Evolutionary conservation across 495 filamentous ascomycete genomes (phyloP), one percentile per base, ranked within the genome.

Genomic region (Cercophora sp.): DNA sequence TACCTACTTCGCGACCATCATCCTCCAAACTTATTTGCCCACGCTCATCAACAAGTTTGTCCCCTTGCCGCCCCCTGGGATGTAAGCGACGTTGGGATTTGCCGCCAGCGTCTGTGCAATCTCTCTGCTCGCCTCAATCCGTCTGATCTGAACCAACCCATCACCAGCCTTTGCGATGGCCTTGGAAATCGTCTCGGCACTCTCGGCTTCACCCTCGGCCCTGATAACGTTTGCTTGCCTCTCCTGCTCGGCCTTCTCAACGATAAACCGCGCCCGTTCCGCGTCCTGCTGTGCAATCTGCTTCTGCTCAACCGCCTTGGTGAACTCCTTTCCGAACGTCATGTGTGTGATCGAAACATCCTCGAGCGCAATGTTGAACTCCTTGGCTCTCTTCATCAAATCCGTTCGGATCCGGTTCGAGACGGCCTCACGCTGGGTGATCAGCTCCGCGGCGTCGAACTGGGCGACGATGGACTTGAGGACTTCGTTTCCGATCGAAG

Each of bases 281-380:
- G 93, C 93, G 66, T 99, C 93, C 72, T 99, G 93, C 76, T 99
- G 93, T 22, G 93, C 93, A 70, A 99, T 99, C 79, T 99, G 93
- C 82, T 99, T 99, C 80, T 99, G 94, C 77, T 99, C 93, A 62
- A 99, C 93, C 54, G 93, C 93, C 57, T 84, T 83, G 52, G 93
- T 99, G 84, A 99, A 99, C 75, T 99, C 93, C 76, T 90, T 91
- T 51, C 93, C 93, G 72, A 99, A 99, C 48, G 93, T 97, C 93
- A 99, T 97, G 83, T 99, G 93, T 35, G 93, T 99, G 78, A 99
- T 99, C 61, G 88, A 94, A 52, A 99, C 93, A 64, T 99, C 93
- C 72, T 99, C 93, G 35, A 99, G 87, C 26, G 88, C 87, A 70
- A 99, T 99, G 79, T 99, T 96, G 84, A 99, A 99, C 70, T 99